Conservation (phyloP, 257 asterid genomes). For the Solanum virginianum region DNA sequence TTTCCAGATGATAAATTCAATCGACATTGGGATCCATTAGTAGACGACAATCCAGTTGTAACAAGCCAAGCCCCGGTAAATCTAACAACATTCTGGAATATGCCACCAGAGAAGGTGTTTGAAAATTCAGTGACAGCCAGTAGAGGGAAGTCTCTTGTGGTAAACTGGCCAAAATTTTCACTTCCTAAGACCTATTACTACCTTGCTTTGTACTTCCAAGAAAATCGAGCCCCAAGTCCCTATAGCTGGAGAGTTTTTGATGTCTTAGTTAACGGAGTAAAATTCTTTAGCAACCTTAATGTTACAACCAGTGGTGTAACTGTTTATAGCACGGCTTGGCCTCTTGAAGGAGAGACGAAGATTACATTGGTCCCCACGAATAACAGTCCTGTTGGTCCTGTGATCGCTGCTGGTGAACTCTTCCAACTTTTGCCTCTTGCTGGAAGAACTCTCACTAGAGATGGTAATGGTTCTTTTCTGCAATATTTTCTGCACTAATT, state of each 20-base stretch:
- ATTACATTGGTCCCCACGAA: constrained; percentile 33
- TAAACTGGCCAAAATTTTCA: constrained; percentile 70
- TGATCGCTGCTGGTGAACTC: constrained; percentile 80
- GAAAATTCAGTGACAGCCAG: constrained; percentile 57
- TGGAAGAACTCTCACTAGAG: constrained; percentile 50
- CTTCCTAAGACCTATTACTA: constrained; percentile 45
- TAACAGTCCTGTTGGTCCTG: constrained; percentile 58
- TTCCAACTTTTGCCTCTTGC: constrained; percentile 47
- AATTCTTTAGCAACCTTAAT: constrained; percentile 49
- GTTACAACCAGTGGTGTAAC: constrained; percentile 47
- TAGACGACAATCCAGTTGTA: constrained; percentile 36
- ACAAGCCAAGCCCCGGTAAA: constrained; percentile 41
- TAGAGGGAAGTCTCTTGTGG: constrained; percentile 38
- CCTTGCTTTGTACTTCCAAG: constrained; percentile 69
- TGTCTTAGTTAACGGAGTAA: constrained; percentile 38
- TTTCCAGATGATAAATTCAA: constrained; percentile 75
- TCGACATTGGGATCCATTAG: constrained; percentile 58
- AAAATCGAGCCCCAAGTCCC: constrained; percentile 53
- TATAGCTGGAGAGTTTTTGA: constrained; percentile 70
- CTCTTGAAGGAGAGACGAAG: constrained; percentile 41
- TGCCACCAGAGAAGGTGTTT: constrained; percentile 57
- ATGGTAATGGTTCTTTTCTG: constrained; percentile 29
- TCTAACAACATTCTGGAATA: constrained; percentile 52
- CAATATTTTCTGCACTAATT: background rate
- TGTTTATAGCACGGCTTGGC: constrained; percentile 53